Conservation (phyloP, 208 protist genomes). For the Acanthamoeba triangularis region DNA sequence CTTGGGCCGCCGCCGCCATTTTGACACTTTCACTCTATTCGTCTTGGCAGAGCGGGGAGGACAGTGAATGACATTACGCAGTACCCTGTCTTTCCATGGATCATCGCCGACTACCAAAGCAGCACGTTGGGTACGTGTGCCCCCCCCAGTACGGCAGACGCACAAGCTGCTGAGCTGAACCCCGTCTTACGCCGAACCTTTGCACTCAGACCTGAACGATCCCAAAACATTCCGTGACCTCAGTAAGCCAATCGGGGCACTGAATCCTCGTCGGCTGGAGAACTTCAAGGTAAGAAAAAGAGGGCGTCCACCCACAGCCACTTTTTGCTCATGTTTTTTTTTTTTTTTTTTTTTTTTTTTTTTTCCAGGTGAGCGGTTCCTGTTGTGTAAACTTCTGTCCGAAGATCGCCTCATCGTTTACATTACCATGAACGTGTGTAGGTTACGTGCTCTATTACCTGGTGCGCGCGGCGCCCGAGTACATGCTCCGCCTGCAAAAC, state of each 20-base stretch:
- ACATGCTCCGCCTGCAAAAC: constrained; percentile 94
- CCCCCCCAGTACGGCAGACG: background rate
- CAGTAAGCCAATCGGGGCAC: constrained; percentile 95
- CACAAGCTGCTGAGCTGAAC: background rate
- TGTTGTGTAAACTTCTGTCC: too few relatives aligned
- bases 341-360: background rate
- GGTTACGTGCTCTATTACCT: constrained; percentile 96
- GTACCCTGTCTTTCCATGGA: constrained; percentile 97
- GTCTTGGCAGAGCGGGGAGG: constrained; percentile 83
- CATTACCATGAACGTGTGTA: background rate
- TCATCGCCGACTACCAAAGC: constrained; percentile 94
- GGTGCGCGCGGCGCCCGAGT: constrained; percentile 93
- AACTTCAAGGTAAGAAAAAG: constrained; percentile 86
- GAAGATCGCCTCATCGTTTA: too few relatives aligned
- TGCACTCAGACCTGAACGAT: constrained; percentile 88
- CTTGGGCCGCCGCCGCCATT: too few relatives aligned
- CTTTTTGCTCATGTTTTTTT: background rate
- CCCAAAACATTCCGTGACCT: constrained; percentile 93
- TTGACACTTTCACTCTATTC: too few relatives aligned
- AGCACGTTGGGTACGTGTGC: constrained; percentile 80
- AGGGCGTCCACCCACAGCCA: background rate
- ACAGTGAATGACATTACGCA: constrained; percentile 91
- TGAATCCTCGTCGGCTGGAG: constrained; percentile 90
- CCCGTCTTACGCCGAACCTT: background rate
- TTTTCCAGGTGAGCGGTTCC: background rate